Conservation (phyloP, 2,329 filamentous ascomycete genomes). For the Colletotrichum eremochloae region DNA sequence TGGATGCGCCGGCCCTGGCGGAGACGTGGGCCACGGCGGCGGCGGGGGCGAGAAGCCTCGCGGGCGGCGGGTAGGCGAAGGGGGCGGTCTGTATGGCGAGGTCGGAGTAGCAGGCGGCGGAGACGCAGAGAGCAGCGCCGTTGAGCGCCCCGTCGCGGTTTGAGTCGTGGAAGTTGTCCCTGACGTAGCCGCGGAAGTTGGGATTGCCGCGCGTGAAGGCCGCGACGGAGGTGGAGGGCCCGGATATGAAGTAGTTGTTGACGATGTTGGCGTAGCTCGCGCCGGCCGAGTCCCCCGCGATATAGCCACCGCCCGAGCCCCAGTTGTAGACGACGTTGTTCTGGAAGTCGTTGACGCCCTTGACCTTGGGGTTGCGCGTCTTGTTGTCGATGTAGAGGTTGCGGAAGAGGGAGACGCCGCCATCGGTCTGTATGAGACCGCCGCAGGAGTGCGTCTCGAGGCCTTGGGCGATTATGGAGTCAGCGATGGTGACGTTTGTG, state of each 20-base stretch:
- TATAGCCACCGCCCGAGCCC: constrained; percentile 67
- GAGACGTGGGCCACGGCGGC: constrained; percentile 58
- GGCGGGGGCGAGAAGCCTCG: constrained; percentile 53
- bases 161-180: constrained; percentile 65
- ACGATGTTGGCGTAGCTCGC: constrained; percentile 65
- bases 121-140: constrained; percentile 58
- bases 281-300: constrained; percentile 63
- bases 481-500: constrained; percentile 64
- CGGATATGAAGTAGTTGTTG: constrained; percentile 70
- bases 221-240: constrained; percentile 62
- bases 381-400: constrained; percentile 71
- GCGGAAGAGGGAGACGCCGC: constrained; percentile 59
- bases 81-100: constrained; percentile 57
- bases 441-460: constrained; percentile 67
- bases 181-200: constrained; percentile 66
- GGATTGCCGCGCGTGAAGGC: constrained; percentile 68
- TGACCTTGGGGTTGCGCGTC: constrained; percentile 69
- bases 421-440: constrained; percentile 64
- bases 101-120: constrained; percentile 60
- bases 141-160: constrained; percentile 63
- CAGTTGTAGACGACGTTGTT: constrained; percentile 69
- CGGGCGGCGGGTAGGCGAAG: constrained; percentile 59
- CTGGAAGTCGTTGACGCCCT: constrained; percentile 67
- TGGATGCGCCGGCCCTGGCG: constrained; percentile 57
- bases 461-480: constrained; percentile 67